Evolutionary conservation across 2,329 filamentous ascomycete genomes (phyloP).

Genomic region (Hypoxylon sp.): DNA sequence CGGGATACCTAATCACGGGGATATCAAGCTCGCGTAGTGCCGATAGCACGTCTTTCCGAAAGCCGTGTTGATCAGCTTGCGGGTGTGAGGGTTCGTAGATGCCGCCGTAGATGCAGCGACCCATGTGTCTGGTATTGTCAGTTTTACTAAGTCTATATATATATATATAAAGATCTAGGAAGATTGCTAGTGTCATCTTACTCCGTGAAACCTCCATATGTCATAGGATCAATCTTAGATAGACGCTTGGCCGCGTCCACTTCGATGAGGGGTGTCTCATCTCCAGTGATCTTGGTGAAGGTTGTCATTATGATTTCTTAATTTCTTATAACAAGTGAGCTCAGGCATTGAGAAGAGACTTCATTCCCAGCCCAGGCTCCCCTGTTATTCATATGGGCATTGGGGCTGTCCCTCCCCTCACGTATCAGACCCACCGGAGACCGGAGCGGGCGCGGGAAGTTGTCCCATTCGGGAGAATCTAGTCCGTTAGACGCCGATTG

Average conservation of each 20-base stretch:
- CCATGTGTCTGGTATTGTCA: conserved; percentile 77
- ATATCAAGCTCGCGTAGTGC: conserved; percentile 81
- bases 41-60: conserved; percentile 82
- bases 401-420: conserved; percentile 21
- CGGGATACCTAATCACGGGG: conserved; percentile 84
- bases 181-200: conserved; percentile 60
- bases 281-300: conserved; percentile 76
- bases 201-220: conserved; percentile 90
- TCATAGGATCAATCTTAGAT: conserved; percentile 82
- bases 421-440: conserved; percentile 25
- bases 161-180: no score
- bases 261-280: conserved; percentile 73
- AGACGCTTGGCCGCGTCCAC: conserved; percentile 76
- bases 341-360: conserved; percentile 3
- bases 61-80: conserved; percentile 81
- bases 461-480: conserved; percentile 45
- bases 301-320: conserved; percentile 71
- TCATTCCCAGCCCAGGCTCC: conserved; percentile 2
- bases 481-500: conserved; percentile 42
- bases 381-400: conserved; percentile 28
- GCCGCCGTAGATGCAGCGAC: conserved; percentile 88
- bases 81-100: conserved; percentile 84
- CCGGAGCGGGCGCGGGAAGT: conserved; percentile 41
- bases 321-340: background rate
- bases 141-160: background rate